Percentiles rank a stretch among this genome's conserved stretches.
phyloP scores from a whole-genome alignment of 768 basidiomycete species.

The Psilocybe azurescens region DNA sequence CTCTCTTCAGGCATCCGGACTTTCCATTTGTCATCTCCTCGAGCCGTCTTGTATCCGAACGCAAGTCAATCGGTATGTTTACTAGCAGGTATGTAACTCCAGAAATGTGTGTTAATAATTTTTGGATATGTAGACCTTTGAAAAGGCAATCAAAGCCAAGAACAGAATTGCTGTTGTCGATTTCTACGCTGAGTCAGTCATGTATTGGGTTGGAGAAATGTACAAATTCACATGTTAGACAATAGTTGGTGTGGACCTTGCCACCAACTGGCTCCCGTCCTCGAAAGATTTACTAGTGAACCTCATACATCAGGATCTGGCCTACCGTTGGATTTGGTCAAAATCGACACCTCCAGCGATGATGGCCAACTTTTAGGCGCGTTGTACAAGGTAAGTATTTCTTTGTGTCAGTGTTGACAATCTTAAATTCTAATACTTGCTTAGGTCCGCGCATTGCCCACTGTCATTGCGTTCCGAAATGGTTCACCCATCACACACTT shows the following conservation, averaged over 20 bases:
- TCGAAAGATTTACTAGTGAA: constrained; percentile 62
- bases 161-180: constrained; percentile 72
- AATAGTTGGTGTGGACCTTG: constrained; percentile 83
- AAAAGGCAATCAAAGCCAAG: constrained; percentile 40
- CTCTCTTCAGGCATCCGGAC: constrained; percentile 4
- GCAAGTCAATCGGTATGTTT: constrained; percentile 49
- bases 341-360: constrained; percentile 66
- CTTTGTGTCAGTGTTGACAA: constrained; percentile 4
- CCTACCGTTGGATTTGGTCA: constrained; percentile 70
- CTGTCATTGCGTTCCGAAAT: constrained; percentile 77
- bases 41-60: constrained; percentile 47
- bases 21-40: constrained; percentile 15
- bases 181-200: constrained; percentile 78
- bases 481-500: constrained; percentile 66
- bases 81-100: neutral
- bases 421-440: neutral
- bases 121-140: constrained; percentile 39
- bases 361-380: constrained; percentile 54
- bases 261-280: constrained; percentile 70
- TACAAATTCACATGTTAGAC: constrained; percentile 1
- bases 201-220: neutral
- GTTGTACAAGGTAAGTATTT: constrained; percentile 49
- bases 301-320: constrained; percentile 55
- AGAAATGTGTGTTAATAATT: constrained; percentile 14
- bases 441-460: constrained; percentile 79